Evolutionary conservation across 495 filamentous ascomycete genomes (phyloP).

Genomic region (Amniculicola lignicola): DNA sequence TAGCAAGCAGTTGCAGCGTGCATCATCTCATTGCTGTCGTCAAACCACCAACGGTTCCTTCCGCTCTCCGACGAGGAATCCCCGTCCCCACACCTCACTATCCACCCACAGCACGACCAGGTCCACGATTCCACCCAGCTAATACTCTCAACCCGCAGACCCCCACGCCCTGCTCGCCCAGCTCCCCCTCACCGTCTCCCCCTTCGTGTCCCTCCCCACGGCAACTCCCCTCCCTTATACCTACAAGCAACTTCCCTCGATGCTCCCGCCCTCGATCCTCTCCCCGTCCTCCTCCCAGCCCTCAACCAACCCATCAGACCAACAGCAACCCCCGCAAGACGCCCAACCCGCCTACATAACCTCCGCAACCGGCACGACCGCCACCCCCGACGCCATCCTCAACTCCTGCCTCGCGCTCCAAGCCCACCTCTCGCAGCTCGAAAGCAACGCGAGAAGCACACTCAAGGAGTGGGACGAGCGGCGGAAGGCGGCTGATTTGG

Average conservation of each 20-base stretch:
- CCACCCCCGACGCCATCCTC: conserved; percentile 77
- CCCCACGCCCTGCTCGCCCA: conserved; percentile 88
- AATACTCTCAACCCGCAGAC: conserved; percentile 46
- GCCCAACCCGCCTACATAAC: conserved; percentile 56
- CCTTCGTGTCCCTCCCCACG: conserved; percentile 86
- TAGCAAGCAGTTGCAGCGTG: too few relatives aligned
- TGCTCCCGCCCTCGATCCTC: conserved; percentile 74
- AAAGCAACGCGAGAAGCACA: conserved; percentile 60
- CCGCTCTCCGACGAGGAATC: too few relatives aligned
- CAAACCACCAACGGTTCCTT: too few relatives aligned
- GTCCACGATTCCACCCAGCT: conserved; percentile 3
- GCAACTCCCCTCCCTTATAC: conserved; percentile 92
- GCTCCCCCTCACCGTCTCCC: conserved; percentile 87
- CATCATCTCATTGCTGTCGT: too few relatives aligned
- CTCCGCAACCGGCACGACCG: conserved; percentile 67
- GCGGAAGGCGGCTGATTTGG: conserved; percentile 72
- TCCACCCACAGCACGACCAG: too few relatives aligned
- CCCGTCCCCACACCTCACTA: too few relatives aligned
- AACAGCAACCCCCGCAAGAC: background rate
- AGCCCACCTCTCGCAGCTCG: conserved; percentile 65
- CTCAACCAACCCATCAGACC: conserved; percentile 2
- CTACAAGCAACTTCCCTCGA: conserved; percentile 82
- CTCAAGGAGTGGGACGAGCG: conserved; percentile 67
- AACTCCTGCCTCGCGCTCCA: conserved; percentile 72
- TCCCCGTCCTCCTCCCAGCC: conserved; percentile 44